phyloP scores from a whole-genome alignment of 2,329 filamentous ascomycete genomes.

The Saccharata proteae region DNA sequence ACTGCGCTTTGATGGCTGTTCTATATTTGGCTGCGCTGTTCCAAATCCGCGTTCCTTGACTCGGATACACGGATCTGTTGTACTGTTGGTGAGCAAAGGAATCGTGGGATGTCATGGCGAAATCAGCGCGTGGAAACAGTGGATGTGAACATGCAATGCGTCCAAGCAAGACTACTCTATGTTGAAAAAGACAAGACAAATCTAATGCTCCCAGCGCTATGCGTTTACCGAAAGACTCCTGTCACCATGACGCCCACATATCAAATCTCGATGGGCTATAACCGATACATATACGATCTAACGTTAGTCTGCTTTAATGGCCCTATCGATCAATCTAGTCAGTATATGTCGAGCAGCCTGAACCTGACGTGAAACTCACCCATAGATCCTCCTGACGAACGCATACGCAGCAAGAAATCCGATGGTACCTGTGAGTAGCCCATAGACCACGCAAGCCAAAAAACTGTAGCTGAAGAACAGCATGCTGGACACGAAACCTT shows the following conservation, averaged over 20 bases:
- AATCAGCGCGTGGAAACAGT: too few relatives aligned
- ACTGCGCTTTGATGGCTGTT: too few relatives aligned
- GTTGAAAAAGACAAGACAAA: too few relatives aligned
- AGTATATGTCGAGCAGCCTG: background rate
- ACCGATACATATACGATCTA: background rate
- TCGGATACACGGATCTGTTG: background rate
- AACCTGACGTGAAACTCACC: conserved; percentile 37
- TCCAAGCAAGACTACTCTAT: too few relatives aligned
- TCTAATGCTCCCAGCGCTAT: too few relatives aligned
- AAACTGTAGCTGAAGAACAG: conserved; percentile 81
- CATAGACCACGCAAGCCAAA: conserved; percentile 71
- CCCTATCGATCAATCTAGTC: background rate
- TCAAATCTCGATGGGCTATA: background rate
- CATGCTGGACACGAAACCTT: conserved; percentile 64
- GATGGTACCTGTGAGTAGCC: conserved; percentile 68
- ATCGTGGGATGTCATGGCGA: background rate
- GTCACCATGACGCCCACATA: too few relatives aligned
- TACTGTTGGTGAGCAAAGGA: background rate
- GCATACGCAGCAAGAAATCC: conserved; percentile 75
- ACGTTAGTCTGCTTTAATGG: conserved; percentile 8
- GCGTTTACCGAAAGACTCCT: too few relatives aligned
- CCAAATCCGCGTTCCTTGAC: background rate
- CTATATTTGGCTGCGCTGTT: background rate
- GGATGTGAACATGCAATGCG: too few relatives aligned
- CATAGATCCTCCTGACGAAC: conserved; percentile 75